Base-by-base conservation (phyloP, 2,329 filamentous ascomycete species). In the Penicillium oxalicum region DNA sequence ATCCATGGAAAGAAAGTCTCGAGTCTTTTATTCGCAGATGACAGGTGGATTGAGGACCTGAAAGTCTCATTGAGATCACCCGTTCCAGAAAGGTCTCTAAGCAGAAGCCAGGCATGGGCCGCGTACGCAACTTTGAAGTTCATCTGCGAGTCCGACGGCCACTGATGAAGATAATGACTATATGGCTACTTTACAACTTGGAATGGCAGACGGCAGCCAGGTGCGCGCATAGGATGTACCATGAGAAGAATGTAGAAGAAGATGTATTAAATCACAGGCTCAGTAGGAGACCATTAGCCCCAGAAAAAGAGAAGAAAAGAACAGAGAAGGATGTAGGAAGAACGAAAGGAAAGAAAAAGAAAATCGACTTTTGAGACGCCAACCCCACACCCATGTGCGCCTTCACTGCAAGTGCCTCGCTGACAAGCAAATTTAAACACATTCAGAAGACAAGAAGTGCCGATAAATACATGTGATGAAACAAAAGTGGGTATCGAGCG, bases 1-100 rank as follows among this genome's bases (percentile, higher is more conserved):
- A 52, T 28, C 54, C 61, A 6, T 72, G 70, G 70, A 60, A 58
- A 49, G 51, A 55, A 45, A 71, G 64, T 47, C 64, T 72, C 46
- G 63, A 63, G 42, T 59, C 54, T 9, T 67, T 60, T 42, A 41
- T 69, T 33, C 49, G 40, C 29, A 32, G 29, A 32, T 32, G 11
- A 5, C 3, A 32, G 29, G 29, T 32, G 29, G 11, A 4, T 8
- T 32, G 7, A 32, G 29, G 7, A 32, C 5, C 3, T 32, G 11
- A 8, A 5, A 4, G 11, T 32, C 11, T 11, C 18, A 18, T 18
- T 18, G 18, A 18, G 18, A 18, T 18, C 18, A 2, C 18, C 18
- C 18, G 18, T 18, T 18, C 18, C 18, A 18, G 18, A 18, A 18
- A 18, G 18, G 18, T 18, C 18, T 2, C 2, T 18, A 18, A 18